Conservation (phyloP, 805 yeast species). For the Ogataea corticis region DNA sequence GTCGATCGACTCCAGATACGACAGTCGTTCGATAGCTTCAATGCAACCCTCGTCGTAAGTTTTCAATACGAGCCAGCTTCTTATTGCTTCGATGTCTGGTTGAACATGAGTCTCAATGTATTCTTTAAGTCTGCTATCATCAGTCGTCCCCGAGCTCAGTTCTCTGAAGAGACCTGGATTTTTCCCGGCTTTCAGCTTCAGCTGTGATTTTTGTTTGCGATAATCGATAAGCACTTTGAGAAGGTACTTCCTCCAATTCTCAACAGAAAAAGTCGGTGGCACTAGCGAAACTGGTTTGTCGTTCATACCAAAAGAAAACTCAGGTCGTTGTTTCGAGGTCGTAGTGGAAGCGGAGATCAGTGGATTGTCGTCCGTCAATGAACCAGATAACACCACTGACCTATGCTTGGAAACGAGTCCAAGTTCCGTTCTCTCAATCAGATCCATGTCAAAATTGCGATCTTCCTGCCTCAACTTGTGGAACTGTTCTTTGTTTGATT, state of each 20-base stretch:
- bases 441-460: conserved; percentile 8
- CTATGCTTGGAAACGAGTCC: conserved; percentile 13
- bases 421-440: conserved; percentile 11
- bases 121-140: conserved; percentile 9
- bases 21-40: conserved; percentile 27
- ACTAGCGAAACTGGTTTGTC: conserved; percentile 18
- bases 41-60: conserved; percentile 26
- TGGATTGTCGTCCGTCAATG: conserved; percentile 25
- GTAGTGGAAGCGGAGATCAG: conserved; percentile 18
- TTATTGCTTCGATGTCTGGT: conserved; percentile 26
- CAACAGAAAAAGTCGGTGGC: conserved; percentile 28
- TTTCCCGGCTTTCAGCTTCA: conserved; percentile 18
- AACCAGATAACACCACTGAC: conserved; percentile 18
- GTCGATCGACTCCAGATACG: conserved; percentile 17
- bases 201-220: conserved; percentile 4
- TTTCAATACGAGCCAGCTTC: conserved; percentile 24
- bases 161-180: conserved; percentile 6
- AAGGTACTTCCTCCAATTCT: conserved; percentile 26
- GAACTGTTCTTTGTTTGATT: conserved; percentile 18
- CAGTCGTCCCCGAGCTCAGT: not conserved
- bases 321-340: conserved; percentile 3
- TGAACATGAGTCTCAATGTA: conserved; percentile 15
- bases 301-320: not conserved
- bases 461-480: conserved; percentile 10
- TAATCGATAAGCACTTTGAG: conserved; percentile 22